These are phyloP conservation scores for Malus sylvestris DNA, from an alignment of 306 rosid genomes.

Conservation along the genomic window DNA sequence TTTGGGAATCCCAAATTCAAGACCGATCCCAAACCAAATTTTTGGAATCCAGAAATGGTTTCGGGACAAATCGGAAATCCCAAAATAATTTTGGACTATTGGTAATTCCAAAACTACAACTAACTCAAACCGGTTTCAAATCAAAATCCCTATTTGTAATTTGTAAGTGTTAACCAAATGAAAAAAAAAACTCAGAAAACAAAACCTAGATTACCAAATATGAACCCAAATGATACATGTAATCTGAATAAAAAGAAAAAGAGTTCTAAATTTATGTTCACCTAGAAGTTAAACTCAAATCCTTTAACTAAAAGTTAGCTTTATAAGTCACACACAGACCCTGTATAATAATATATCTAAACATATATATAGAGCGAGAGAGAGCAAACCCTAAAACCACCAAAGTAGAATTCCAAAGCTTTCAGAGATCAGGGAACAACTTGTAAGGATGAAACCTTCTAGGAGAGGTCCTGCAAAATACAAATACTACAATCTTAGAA, in stretches of 20 bases:
- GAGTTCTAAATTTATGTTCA: not conserved
- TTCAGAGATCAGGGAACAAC: not conserved
- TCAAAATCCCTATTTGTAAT: conserved; percentile 10
- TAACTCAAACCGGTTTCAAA: conserved; percentile 14
- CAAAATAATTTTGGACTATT: no score
- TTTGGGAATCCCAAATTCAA: no score
- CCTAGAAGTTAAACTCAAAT: not conserved
- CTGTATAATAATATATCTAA: no score
- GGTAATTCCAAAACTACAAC: not conserved
- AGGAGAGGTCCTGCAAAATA: conserved; percentile 5
- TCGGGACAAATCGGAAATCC: no score
- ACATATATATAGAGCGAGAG: not conserved
- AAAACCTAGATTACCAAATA: not conserved
- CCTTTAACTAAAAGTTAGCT: not conserved
- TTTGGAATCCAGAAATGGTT: no score
- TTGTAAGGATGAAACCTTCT: conserved; percentile 29
- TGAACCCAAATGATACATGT: not conserved
- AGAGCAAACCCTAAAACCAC: conserved; percentile 23
- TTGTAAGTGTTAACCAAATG: conserved; percentile 1
- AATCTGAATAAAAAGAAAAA: not conserved
- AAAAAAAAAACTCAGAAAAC: not conserved
- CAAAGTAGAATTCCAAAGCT: conserved; percentile 12
- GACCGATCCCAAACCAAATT: no score
- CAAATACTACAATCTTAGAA: conserved; percentile 9
- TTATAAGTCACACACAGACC: no score